These are phyloP conservation scores for Austroboletus niveus DNA, from an alignment of 1,284 basidiomycete species.

Conservation along the genomic window DNA sequence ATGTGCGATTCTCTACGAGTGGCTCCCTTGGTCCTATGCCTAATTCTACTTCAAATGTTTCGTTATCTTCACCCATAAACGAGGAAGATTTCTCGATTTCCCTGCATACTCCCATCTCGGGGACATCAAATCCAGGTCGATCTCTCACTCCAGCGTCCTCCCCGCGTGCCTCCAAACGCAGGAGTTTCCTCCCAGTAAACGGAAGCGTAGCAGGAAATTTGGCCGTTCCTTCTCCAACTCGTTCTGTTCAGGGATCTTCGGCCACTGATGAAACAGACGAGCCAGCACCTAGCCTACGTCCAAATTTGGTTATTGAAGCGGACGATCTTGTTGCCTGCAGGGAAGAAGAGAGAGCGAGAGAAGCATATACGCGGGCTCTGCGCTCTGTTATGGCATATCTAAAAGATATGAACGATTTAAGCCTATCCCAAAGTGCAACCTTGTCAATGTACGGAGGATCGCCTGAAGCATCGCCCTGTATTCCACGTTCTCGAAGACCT, in stretches of 20 bases:
- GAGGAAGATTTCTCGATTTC: conserved; percentile 21
- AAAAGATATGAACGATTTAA: conserved; percentile 90
- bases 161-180: conserved; percentile 61
- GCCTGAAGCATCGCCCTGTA: conserved; percentile 39
- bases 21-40: conserved; percentile 50
- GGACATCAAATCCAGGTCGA: conserved; percentile 31
- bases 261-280: conserved; percentile 46
- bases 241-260: conserved; percentile 56
- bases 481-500: conserved; percentile 56
- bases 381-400: conserved; percentile 93
- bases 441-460: conserved; percentile 53
- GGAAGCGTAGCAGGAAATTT: conserved; percentile 51
- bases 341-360: conserved; percentile 68
- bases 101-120: not conserved
- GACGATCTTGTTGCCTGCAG: conserved; percentile 43
- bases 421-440: conserved; percentile 52
- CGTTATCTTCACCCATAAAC: conserved; percentile 27
- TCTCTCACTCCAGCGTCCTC: conserved; percentile 48
- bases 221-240: conserved; percentile 58
- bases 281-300: conserved; percentile 31
- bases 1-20: conserved; percentile 68
- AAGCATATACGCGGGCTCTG: conserved; percentile 73
- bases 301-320: conserved; percentile 48
- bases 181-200: conserved; percentile 85
- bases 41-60: conserved; percentile 27